phyloP scores from a whole-genome alignment of 1,284 basidiomycete genomes.

The Rhodotorula sp. region DNA sequence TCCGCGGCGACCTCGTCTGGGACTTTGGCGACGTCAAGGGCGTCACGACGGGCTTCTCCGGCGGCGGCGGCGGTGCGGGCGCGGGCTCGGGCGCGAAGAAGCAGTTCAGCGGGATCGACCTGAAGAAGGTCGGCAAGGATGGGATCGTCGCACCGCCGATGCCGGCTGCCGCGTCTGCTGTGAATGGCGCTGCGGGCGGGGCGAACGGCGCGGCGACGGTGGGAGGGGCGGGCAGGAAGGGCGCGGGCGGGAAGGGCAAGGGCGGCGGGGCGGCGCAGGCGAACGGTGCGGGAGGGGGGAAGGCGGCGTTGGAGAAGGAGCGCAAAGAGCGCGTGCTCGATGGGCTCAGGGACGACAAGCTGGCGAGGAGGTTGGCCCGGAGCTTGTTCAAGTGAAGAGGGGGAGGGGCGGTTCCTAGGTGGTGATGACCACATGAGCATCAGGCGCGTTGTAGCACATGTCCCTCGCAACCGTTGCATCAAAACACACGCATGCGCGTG shows the following conservation, averaged over 20 bases:
- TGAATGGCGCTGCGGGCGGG: neutral
- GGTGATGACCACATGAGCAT: neutral
- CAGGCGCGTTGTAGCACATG: neutral
- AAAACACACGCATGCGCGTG: too few relatives aligned
- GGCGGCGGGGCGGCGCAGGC: neutral
- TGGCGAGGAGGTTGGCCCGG: conserved; percentile 33
- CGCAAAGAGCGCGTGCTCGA: conserved; percentile 25
- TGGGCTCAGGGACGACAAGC: conserved; percentile 32
- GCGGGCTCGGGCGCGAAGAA: neutral
- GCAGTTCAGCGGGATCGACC: conserved; percentile 27
- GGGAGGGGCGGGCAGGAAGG: conserved; percentile 3
- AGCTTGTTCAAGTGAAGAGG: conserved; percentile 30
- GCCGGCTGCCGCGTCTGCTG: neutral
- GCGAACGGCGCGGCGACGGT: neutral
- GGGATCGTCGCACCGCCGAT: conserved; percentile 33
- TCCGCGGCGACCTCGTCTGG: conserved; percentile 32
- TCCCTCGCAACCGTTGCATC: too few relatives aligned
- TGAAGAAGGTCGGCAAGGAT: conserved; percentile 35
- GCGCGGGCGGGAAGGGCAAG: neutral
- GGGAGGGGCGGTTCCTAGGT: neutral
- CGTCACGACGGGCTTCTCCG: conserved; percentile 20
- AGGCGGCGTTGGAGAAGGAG: conserved; percentile 14
- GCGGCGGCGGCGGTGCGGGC: neutral
- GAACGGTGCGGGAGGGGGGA: neutral
- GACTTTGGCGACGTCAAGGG: conserved; percentile 34